A percentile compares a stretch with the other conserved stretches of the same genome.
Conservation (phyloP, 1,284 basidiomycete species). For the Psilocybe mexicana region DNA sequence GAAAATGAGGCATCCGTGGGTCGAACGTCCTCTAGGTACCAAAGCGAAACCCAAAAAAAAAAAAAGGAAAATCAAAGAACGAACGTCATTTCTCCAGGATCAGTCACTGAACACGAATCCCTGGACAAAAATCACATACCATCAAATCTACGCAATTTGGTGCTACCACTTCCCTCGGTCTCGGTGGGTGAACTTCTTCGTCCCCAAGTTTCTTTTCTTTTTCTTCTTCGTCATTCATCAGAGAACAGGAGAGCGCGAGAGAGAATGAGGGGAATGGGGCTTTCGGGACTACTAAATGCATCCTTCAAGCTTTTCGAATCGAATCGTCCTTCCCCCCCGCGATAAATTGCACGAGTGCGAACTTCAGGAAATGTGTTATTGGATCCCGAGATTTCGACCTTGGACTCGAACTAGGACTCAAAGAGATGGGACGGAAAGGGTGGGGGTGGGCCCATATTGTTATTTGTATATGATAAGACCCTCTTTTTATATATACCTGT, state of each 20-base stretch:
- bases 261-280: constrained; percentile 22
- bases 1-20: constrained; percentile 8
- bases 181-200: not conserved
- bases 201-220: not conserved
- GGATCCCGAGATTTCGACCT: not conserved
- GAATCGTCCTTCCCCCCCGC: not conserved
- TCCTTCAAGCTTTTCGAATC: not conserved
- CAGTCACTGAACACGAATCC: not conserved
- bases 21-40: constrained; percentile 18
- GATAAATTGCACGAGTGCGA: too few species aligned
- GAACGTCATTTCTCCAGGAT: not conserved
- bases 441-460: too few species aligned
- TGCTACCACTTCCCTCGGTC: not conserved
- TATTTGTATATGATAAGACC: too few species aligned
- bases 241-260: constrained; percentile 13
- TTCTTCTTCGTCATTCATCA: not conserved
- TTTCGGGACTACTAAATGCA: constrained; percentile 12
- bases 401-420: too few species aligned
- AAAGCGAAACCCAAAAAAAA: not conserved
- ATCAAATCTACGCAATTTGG: constrained; percentile 12
- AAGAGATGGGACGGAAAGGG: too few species aligned
- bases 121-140: constrained; percentile 1
- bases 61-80: not conserved
- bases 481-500: not conserved
- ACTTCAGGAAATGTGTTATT: too few species aligned